These are phyloP conservation scores for Datisca glomerata DNA, from an alignment of 306 rosid species.

Conservation along the genomic window DNA sequence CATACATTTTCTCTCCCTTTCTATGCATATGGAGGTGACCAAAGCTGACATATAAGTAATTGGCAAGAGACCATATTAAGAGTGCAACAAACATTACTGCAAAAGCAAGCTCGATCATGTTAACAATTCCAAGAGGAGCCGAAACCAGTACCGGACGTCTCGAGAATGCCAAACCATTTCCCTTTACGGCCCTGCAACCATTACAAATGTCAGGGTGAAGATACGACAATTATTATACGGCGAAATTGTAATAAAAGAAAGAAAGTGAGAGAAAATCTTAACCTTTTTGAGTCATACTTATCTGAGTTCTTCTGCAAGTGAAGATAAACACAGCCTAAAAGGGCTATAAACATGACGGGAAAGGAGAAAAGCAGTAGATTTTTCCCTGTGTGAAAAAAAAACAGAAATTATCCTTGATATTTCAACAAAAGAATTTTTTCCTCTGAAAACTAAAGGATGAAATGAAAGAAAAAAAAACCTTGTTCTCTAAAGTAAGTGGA, in stretches of 20 bases:
- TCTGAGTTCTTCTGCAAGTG: neutral
- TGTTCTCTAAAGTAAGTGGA: constrained; percentile 12
- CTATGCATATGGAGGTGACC: constrained; percentile 28
- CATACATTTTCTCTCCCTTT: constrained; percentile 30
- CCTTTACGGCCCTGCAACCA: neutral
- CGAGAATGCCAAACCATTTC: constrained; percentile 6
- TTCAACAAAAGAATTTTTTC: too few relatives aligned
- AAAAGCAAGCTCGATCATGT: constrained; percentile 39
- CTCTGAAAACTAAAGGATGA: too few relatives aligned
- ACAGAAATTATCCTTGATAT: too few relatives aligned
- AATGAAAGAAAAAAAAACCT: constrained; percentile 4
- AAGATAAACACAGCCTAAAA: neutral
- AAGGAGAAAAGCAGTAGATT: neutral
- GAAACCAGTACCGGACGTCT: constrained; percentile 37
- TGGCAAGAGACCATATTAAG: constrained; percentile 54
- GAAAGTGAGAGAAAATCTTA: neutral
- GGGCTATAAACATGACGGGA: neutral
- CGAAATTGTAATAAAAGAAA: too few relatives aligned
- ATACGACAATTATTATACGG: too few relatives aligned
- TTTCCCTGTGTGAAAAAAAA: too few relatives aligned
- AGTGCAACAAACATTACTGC: constrained; percentile 36
- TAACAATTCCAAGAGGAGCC: constrained; percentile 47
- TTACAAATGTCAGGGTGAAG: neutral
- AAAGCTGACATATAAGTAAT: constrained; percentile 47
- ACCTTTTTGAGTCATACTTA: neutral